phyloP scores from a whole-genome alignment of 495 filamentous ascomycete genomes.

The Amphirosellinia nigrospora region DNA sequence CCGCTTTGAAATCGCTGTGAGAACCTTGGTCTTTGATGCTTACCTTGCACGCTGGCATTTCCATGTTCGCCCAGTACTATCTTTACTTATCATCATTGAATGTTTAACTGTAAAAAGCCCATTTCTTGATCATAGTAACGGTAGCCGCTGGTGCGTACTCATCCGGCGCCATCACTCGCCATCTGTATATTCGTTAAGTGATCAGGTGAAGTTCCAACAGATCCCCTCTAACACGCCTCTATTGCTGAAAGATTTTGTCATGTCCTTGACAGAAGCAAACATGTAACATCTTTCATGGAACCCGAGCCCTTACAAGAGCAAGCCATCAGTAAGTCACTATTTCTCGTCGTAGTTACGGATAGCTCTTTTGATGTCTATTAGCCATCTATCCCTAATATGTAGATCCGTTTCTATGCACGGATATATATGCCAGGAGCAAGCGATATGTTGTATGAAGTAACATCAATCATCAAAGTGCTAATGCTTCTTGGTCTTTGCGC shows the following conservation, averaged over 20 bases:
- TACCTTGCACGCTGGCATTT: neutral
- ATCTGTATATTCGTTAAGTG: neutral
- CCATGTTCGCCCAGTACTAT: neutral
- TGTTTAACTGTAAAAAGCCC: neutral
- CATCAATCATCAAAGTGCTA: neutral
- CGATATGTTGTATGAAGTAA: neutral
- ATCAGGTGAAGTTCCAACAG: neutral
- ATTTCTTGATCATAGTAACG: neutral
- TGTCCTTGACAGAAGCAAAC: neutral
- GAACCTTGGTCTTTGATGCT: neutral
- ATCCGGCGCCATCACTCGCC: too few relatives aligned
- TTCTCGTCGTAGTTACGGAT: neutral
- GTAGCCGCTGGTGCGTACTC: neutral
- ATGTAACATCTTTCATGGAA: neutral
- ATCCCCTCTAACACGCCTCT: neutral
- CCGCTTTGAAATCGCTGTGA: conserved; percentile 18
- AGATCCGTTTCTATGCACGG: neutral
- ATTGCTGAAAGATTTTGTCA: neutral
- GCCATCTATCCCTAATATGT: neutral
- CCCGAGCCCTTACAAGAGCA: neutral
- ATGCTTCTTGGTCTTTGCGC: conserved; percentile 26
- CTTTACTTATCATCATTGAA: neutral
- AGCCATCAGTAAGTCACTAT: neutral
- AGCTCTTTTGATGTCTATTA: neutral
- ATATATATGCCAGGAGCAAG: neutral